A percentile compares a stretch with the other conserved stretches of the same genome.
phyloP scores from a whole-genome alignment of 2,329 filamentous ascomycete genomes.

The Colletotrichum gloeosporioides region DNA sequence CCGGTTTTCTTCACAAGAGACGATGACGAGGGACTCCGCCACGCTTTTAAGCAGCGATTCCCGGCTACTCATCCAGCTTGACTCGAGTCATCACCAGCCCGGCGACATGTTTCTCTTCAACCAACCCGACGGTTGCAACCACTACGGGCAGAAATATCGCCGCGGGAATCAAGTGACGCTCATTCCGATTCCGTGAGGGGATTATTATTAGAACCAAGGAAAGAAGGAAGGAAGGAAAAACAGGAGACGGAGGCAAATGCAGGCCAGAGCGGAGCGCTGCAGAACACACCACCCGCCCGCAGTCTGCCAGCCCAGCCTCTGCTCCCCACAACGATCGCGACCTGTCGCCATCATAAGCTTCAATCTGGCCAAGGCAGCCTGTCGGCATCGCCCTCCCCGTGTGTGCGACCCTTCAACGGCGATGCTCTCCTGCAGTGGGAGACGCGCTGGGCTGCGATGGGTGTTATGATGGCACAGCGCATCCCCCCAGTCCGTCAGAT shows the following conservation, averaged over 20 bases:
- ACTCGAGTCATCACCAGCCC: background rate
- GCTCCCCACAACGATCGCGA: background rate
- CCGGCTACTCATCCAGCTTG: background rate
- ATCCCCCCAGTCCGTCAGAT: constrained; percentile 7
- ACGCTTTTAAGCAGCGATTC: background rate
- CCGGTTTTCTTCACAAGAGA: constrained; percentile 5
- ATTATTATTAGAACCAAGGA: constrained; percentile 14
- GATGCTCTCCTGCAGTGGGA: constrained; percentile 1
- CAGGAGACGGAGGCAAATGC: background rate
- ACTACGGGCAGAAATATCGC: background rate
- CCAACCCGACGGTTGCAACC: background rate
- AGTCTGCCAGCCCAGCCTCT: background rate
- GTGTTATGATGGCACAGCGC: constrained; percentile 6
- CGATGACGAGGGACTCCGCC: constrained; percentile 14
- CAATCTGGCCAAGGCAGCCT: background rate
- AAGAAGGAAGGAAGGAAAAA: background rate
- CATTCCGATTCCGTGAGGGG: background rate
- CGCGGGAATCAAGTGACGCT: constrained; percentile 3
- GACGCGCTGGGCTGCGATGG: background rate
- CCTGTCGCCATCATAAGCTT: background rate
- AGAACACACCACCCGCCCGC: background rate
- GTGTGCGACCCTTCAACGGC: constrained; percentile 2
- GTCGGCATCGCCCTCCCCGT: constrained; percentile 7
- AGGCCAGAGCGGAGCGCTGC: background rate
- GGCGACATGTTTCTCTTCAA: background rate